Evolutionary conservation across 129 eudicot genomes (phyloP).

Genomic region (Kitagawia praeruptora): DNA sequence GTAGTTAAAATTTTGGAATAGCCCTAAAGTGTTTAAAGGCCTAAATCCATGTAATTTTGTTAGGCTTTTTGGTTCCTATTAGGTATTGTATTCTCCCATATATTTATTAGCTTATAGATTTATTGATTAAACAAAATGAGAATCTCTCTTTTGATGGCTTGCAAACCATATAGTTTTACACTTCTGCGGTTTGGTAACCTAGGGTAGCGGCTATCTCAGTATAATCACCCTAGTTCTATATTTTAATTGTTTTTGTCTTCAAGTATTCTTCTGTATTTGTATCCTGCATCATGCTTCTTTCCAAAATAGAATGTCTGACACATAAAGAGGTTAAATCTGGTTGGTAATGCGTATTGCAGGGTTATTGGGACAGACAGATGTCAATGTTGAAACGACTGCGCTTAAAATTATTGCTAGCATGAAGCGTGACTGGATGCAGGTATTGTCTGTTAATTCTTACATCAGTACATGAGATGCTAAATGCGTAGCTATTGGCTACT

Average conservation of each 20-base stretch:
- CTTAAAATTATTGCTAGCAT: constrained; percentile 28
- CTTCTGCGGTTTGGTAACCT: neutral
- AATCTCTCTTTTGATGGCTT: neutral
- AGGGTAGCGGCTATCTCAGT: neutral
- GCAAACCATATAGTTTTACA: neutral
- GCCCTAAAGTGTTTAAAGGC: neutral
- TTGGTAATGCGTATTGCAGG: constrained; percentile 9
- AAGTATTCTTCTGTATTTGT: neutral
- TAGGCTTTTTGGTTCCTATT: neutral
- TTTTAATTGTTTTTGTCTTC: neutral
- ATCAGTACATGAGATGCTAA: neutral
- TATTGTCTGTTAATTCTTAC: neutral
- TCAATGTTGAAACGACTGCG: constrained; percentile 19
- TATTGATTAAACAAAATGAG: neutral
- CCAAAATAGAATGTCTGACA: too few species aligned
- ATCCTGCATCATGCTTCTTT: neutral
- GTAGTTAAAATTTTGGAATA: too few species aligned
- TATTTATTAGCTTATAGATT: neutral
- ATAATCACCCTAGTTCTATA: neutral
- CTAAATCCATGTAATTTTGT: neutral
- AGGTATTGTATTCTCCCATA: neutral
- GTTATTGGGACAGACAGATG: constrained; percentile 13
- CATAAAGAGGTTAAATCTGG: neutral
- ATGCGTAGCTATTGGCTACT: neutral
- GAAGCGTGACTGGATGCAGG: constrained; percentile 46